Percentiles rank a stretch among this genome's conserved stretches.
Conservation (phyloP, 345 rosid genomes). For the Lenwebbia sp. region DNA sequence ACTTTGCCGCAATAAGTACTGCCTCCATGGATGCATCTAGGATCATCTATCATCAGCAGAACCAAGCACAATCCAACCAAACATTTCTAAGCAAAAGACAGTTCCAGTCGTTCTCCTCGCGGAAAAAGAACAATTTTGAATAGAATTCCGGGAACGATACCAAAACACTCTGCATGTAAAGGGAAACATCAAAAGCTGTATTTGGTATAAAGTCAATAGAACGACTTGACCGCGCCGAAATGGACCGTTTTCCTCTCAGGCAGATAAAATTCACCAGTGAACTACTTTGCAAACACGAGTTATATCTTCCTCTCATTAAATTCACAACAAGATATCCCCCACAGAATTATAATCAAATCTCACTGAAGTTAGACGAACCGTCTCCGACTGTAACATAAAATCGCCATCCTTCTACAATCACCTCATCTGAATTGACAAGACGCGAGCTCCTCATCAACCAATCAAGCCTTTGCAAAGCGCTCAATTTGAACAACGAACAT, state of each 20-base stretch:
- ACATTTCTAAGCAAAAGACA: not conserved
- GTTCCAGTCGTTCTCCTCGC: not conserved
- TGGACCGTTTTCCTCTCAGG: not conserved
- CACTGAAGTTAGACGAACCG: not conserved
- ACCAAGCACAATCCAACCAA: not conserved
- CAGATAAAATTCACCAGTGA: not conserved
- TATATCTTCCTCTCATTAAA: not conserved
- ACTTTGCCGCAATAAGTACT: not conserved
- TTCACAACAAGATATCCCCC: not conserved
- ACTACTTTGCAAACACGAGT: not conserved
- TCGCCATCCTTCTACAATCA: not conserved
- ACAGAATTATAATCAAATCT: not conserved
- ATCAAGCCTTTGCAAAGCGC: not conserved
- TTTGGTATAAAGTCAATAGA: not conserved
- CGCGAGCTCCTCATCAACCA: not conserved
- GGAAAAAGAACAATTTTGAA: not conserved
- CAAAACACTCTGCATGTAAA: not conserved
- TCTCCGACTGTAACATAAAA: not conserved
- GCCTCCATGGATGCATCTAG: not conserved
- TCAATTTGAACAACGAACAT: not conserved
- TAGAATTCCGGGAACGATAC: not conserved
- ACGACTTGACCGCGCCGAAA: not conserved
- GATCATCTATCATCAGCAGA: not conserved
- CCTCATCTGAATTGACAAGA: not conserved
- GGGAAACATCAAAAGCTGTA: not conserved